A percentile compares a stretch with the other conserved stretches of the same genome.
These are phyloP conservation scores for Sporormia fimetaria DNA, from an alignment of 495 filamentous ascomycete species.

Conservation along the genomic window DNA sequence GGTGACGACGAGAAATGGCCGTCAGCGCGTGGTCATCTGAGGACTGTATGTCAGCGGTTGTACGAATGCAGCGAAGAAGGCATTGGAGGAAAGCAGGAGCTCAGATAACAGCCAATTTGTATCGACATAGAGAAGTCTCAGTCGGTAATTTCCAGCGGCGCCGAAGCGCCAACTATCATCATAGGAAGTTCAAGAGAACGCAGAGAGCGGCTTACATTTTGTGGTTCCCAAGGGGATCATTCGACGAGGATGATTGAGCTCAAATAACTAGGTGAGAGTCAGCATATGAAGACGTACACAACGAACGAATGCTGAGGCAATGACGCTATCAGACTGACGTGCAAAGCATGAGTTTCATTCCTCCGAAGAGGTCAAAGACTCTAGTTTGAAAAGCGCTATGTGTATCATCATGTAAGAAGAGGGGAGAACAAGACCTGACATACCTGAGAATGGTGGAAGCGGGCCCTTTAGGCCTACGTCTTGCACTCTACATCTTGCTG, in stretches of 20 bases:
- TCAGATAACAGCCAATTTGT: constrained; percentile 82
- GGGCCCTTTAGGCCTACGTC: too few relatives aligned
- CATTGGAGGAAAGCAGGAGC: too few relatives aligned
- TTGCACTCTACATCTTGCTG: too few relatives aligned
- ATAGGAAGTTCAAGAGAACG: constrained; percentile 31
- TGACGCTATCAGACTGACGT: constrained; percentile 99
- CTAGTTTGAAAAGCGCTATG: constrained; percentile 86
- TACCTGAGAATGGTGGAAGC: too few relatives aligned
- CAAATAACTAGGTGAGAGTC: not conserved
- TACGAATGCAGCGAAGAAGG: too few relatives aligned
- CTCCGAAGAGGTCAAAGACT: constrained; percentile 91
- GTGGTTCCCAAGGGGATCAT: not conserved
- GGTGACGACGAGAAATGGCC: too few relatives aligned
- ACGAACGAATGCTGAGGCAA: not conserved
- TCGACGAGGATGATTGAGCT: not conserved
- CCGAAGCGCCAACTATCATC: constrained; percentile 76
- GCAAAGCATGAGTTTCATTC: constrained; percentile 90
- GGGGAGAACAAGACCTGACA: not conserved
- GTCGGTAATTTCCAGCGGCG: constrained; percentile 99
- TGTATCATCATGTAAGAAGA: constrained; percentile 50
- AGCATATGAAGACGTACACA: not conserved
- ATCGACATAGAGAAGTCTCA: constrained; percentile 74
- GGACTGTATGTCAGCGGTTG: too few relatives aligned
- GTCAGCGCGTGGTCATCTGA: not conserved
- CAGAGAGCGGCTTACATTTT: not conserved